Evolutionary conservation across 768 basidiomycete species (phyloP).

Genomic region (Nidula microcarpa): DNA sequence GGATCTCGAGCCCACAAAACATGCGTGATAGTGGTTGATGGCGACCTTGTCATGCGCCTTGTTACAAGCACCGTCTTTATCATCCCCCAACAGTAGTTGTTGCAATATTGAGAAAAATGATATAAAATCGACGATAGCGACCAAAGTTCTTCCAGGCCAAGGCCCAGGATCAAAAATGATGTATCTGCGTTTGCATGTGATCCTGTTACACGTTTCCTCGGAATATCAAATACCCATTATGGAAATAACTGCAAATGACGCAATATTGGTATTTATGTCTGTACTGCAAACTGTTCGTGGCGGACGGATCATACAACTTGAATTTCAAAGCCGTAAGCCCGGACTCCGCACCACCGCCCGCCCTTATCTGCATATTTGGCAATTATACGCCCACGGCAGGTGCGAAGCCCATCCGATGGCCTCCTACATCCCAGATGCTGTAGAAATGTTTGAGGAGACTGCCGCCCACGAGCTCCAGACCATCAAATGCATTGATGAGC

Average conservation of each 20-base stretch:
- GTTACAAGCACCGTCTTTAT: background rate
- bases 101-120: background rate
- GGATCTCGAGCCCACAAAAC: background rate
- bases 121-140: background rate
- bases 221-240: background rate
- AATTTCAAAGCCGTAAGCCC: background rate
- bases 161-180: background rate
- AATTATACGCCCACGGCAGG: conserved; percentile 17
- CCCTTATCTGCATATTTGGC: no score
- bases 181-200: background rate
- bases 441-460: conserved; percentile 60
- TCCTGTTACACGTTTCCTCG: background rate
- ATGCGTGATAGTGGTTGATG: background rate
- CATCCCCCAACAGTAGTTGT: background rate
- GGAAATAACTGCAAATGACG: no score
- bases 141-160: background rate
- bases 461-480: conserved; percentile 47
- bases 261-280: no score
- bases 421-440: conserved; percentile 53
- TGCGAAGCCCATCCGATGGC: conserved; percentile 49
- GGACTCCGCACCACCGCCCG: background rate
- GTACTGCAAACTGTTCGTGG: background rate
- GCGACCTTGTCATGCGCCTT: background rate
- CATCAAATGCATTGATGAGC: conserved; percentile 57
- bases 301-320: background rate